These are phyloP conservation scores for Geranium incanum DNA, from an alignment of 441 rosid species.

Conservation along the genomic window DNA sequence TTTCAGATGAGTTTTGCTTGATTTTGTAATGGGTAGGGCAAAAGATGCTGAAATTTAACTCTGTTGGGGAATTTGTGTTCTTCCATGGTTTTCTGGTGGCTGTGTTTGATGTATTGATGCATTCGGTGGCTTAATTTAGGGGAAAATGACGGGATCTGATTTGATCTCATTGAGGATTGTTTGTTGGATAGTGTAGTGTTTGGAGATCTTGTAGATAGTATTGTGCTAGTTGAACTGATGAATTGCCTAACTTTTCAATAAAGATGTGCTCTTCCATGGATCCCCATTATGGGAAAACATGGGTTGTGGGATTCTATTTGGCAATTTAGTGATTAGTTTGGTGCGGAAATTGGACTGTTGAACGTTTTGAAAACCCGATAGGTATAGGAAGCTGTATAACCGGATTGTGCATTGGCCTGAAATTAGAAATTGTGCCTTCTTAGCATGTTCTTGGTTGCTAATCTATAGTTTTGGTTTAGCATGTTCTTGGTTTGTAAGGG, in stretches of 20 bases:
- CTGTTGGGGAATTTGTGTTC: background rate
- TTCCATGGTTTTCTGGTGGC: background rate
- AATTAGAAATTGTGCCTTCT: background rate
- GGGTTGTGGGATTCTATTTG: background rate
- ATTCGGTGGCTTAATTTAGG: background rate
- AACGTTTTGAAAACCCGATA: background rate
- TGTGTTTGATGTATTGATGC: background rate
- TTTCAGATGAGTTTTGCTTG: background rate
- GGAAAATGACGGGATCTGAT: background rate
- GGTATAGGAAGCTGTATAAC: background rate
- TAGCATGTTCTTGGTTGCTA: background rate
- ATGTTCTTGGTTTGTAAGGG: too few species aligned
- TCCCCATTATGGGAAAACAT: background rate
- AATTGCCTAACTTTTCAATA: background rate
- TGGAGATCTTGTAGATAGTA: background rate
- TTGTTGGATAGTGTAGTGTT: background rate
- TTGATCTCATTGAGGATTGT: background rate
- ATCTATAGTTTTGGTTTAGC: background rate
- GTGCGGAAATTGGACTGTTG: background rate
- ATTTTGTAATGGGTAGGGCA: background rate
- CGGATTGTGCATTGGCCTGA: background rate
- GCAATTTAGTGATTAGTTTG: background rate
- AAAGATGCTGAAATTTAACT: too few species aligned
- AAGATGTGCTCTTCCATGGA: background rate
- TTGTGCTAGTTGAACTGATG: background rate